phyloP scores from a whole-genome alignment of 2,329 filamentous ascomycete genomes.

The Paraphoma sp. region DNA sequence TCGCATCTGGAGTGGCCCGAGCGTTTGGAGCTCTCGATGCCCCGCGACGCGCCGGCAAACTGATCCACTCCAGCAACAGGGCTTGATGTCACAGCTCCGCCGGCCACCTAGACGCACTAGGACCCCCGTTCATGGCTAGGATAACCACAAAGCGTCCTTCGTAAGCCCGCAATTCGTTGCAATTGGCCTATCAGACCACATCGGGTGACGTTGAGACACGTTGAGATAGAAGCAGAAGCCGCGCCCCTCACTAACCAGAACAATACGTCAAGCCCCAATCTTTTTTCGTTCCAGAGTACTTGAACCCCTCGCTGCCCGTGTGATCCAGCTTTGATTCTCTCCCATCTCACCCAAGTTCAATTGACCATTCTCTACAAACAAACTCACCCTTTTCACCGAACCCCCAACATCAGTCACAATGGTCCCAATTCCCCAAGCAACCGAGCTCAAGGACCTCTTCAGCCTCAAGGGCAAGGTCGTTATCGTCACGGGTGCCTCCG shows the following conservation, averaged over 20 bases:
- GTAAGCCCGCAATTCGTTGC: conserved; percentile 25
- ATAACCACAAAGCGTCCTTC: conserved; percentile 21
- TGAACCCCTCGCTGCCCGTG: conserved; percentile 40
- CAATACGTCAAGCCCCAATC: conserved; percentile 22
- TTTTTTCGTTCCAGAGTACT: conserved; percentile 35
- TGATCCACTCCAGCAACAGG: not conserved
- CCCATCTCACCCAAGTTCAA: conserved; percentile 5
- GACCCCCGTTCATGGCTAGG: conserved; percentile 23
- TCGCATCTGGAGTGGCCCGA: conserved; percentile 9
- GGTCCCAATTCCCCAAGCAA: conserved; percentile 61
- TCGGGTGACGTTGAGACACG: conserved; percentile 27
- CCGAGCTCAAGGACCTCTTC: conserved; percentile 63
- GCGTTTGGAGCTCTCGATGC: conserved; percentile 10
- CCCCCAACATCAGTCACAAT: conserved; percentile 50
- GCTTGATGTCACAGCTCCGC: conserved; percentile 13
- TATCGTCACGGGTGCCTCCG: conserved; percentile 61
- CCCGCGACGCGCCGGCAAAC: conserved; percentile 1
- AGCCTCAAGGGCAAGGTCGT: conserved; percentile 62
- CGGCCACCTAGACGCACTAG: conserved; percentile 19
- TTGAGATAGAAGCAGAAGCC: conserved; percentile 10
- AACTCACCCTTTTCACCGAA: conserved; percentile 8
- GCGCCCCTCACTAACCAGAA: conserved; percentile 37
- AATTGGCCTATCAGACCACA: conserved; percentile 26
- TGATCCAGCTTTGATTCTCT: conserved; percentile 9
- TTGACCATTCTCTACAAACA: conserved; percentile 8